Base-by-base conservation (phyloP, 306 rosid genomes). In the Corylus heterophylla region DNA sequence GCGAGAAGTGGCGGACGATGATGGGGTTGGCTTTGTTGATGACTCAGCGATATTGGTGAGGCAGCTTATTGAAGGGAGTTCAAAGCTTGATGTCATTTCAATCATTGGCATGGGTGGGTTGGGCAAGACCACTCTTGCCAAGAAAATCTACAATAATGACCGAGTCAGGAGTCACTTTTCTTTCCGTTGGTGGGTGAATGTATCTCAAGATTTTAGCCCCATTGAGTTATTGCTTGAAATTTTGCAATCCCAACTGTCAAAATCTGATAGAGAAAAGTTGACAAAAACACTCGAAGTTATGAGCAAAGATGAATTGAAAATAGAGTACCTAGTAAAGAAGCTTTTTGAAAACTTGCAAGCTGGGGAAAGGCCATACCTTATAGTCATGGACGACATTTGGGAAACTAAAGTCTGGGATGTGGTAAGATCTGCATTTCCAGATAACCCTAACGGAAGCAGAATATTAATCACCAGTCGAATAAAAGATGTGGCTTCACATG, bases 361-460 rank as follows among this genome's bases (percentile, higher is more conserved):
- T 22, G 31, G 64, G 22, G 20, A 22, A 31, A 58, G 64, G 64
- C 25, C 25, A 22, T 58, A 58, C 6, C 14, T 58, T 8, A 4
- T 82, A 1, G 82, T 77, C 3, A 47, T 82, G 0, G 81, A 82
- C 22, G 81, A 82, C 75, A 8, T 82, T 29, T 77, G 85, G 85
- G 48, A 66, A 10, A 72, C 12, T 0, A 14, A 45, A 1, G 78
- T 18, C 1, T 77, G 81, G 85, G 62, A 83, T 0, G 78, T 63
- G 42, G 3, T 83, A 3, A 22, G 17, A 29, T 55, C 64, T 35
- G 78, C 52, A 50, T 83, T 83, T 54, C 83, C 83, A 0, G 61
- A 75, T 39, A 31, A 67, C 7, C 54, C 48, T 2, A 54, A 3
- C 3, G 84, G 84, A 1, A 84, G 84, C 39, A 76, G 63, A 58